Percentiles rank a stretch among this genome's conserved stretches.
These are phyloP conservation scores for Colletotrichum incanum DNA, from an alignment of 2,329 filamentous ascomycete species.

Conservation along the genomic window DNA sequence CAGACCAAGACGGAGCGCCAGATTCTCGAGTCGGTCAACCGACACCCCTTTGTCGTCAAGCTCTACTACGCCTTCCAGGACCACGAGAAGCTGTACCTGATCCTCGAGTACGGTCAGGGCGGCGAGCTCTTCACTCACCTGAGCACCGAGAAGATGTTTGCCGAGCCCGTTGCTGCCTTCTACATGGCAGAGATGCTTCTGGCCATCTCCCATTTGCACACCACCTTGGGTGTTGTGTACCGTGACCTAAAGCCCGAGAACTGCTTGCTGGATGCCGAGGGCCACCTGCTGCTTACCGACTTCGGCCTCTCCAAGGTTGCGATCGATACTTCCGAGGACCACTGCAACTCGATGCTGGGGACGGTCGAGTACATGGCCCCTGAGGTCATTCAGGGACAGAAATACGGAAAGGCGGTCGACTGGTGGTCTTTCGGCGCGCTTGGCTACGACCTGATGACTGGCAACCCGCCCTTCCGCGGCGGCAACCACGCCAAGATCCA, in stretches of 20 bases:
- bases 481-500: conserved; percentile 96
- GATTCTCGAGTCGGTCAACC: conserved; percentile 95
- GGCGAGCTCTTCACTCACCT: conserved; percentile 98
- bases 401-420: conserved; percentile 95
- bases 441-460: conserved; percentile 93
- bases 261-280: conserved; percentile 91
- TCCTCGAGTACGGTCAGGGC: conserved; percentile 96
- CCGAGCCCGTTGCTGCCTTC: conserved; percentile 90
- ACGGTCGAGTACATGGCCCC: conserved; percentile 99
- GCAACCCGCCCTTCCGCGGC: conserved; percentile 90
- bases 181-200: conserved; percentile 99
- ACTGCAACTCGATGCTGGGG: conserved; percentile 91
- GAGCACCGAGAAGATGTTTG: conserved; percentile 94
- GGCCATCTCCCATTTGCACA: conserved; percentile 92
- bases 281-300: conserved; percentile 94
- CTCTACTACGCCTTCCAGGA: conserved; percentile 99
- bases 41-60: conserved; percentile 98
- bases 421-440: conserved; percentile 99
- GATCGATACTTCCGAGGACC: conserved; percentile 72
- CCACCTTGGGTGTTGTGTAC: conserved; percentile 93
- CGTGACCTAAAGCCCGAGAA: conserved; percentile 98
- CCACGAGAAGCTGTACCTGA: conserved; percentile 96
- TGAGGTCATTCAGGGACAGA: conserved; percentile 88
- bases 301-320: conserved; percentile 98
- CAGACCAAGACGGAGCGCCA: conserved; percentile 97